Evolutionary conservation across 2,329 filamentous ascomycete genomes (phyloP).

Genomic region (Thelonectria rubi): DNA sequence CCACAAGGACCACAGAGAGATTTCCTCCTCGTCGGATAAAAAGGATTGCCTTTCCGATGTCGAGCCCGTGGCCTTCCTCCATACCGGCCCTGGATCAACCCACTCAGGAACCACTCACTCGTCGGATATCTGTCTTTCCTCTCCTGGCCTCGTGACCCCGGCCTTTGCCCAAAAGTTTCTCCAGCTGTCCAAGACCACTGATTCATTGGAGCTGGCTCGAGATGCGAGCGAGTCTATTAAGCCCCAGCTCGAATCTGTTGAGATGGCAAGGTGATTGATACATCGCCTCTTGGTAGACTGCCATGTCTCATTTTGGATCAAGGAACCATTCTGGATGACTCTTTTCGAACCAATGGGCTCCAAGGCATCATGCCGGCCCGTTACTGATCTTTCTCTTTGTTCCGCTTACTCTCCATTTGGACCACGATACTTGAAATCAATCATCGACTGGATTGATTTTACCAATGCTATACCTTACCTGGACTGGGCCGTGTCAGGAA

Average conservation of each 20-base stretch:
- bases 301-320: not conserved
- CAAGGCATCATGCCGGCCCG: not conserved
- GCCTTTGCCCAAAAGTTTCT: not conserved
- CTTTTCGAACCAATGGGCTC: not conserved
- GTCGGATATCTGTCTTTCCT: constrained; percentile 5
- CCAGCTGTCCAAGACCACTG: not conserved
- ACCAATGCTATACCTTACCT: not conserved
- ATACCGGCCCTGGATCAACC: constrained; percentile 8
- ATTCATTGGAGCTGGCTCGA: not conserved
- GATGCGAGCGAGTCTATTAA: constrained; percentile 2
- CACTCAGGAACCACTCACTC: not conserved
- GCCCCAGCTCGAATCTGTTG: not conserved
- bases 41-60: constrained; percentile 11
- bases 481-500: not conserved
- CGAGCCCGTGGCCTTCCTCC: constrained; percentile 11
- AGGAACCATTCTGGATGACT: not conserved
- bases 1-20: not conserved
- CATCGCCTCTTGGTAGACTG: not conserved
- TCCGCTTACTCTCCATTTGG: not conserved
- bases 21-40: not conserved
- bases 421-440: not conserved
- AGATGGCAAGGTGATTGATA: not conserved
- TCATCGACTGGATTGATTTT: not conserved
- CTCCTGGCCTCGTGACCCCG: constrained; percentile 1
- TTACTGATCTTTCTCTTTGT: not conserved